These are phyloP conservation scores for Tuber calosporum DNA, from an alignment of 495 filamentous ascomycete genomes.

Conservation along the genomic window DNA sequence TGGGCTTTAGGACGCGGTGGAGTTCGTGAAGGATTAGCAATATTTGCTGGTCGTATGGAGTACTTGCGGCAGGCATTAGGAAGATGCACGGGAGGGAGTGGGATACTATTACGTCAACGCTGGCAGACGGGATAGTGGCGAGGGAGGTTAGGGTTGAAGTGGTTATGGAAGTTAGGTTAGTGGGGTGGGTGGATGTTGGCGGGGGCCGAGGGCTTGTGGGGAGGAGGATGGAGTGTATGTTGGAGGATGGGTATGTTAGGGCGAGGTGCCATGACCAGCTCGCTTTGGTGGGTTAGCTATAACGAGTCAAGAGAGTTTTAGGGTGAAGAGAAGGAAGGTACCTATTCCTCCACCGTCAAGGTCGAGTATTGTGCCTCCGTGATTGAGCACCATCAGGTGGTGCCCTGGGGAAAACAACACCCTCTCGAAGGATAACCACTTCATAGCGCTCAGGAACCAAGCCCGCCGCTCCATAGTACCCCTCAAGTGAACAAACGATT, in stretches of 20 bases:
- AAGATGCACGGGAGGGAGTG: conserved; percentile 26
- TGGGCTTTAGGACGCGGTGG: conserved; percentile 37
- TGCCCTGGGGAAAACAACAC: conserved; percentile 41
- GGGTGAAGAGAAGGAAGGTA: not conserved
- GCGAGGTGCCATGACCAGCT: conserved; percentile 40
- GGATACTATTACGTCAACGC: conserved; percentile 27
- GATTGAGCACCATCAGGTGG: conserved; percentile 31
- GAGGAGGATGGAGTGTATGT: conserved; percentile 26
- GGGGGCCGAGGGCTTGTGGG: conserved; percentile 18
- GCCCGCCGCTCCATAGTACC: conserved; percentile 21
- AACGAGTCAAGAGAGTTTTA: conserved; percentile 7
- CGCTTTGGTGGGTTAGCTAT: conserved; percentile 17
- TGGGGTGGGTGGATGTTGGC: conserved; percentile 15
- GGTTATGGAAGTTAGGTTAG: conserved; percentile 23
- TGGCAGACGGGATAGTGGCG: conserved; percentile 15
- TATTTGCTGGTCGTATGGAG: conserved; percentile 21
- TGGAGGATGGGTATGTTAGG: conserved; percentile 35
- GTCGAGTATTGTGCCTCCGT: conserved; percentile 28
- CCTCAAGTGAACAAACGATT: conserved; percentile 16
- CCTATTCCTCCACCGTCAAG: conserved; percentile 35
- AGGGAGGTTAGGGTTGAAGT: conserved; percentile 19
- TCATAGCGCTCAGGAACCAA: conserved; percentile 39
- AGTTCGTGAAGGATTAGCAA: conserved; percentile 28
- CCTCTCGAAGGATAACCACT: conserved; percentile 41
- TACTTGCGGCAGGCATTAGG: conserved; percentile 7